A percentile compares a stretch with the other conserved stretches of the same genome.
Evolutionary conservation across 805 yeast genomes (phyloP).

Genomic region (Kodamaea sagamina): DNA sequence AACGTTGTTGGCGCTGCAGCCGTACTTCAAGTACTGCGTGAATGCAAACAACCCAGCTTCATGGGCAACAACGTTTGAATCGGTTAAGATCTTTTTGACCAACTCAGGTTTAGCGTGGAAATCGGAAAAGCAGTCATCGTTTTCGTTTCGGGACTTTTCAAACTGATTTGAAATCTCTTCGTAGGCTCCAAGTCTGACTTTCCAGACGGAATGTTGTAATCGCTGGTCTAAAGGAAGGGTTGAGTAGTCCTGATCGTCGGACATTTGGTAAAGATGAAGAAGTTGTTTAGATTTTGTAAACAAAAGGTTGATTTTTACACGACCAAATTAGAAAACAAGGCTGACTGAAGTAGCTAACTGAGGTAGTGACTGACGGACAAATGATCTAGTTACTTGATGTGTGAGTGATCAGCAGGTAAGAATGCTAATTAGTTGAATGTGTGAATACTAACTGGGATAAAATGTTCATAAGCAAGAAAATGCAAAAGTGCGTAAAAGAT

Average conservation of each 20-base stretch:
- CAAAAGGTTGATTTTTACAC: conserved; percentile 1
- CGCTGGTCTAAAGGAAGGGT: conserved; percentile 66
- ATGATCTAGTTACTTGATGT: too few relatives aligned
- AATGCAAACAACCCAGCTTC: conserved; percentile 72
- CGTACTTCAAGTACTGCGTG: conserved; percentile 54
- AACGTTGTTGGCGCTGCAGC: conserved; percentile 47
- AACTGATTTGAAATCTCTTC: conserved; percentile 60
- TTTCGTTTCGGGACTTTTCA: conserved; percentile 52
- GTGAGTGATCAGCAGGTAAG: too few relatives aligned
- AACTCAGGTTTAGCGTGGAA: conserved; percentile 55
- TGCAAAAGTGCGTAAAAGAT: too few relatives aligned
- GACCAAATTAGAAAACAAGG: not conserved
- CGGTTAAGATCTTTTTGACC: conserved; percentile 63
- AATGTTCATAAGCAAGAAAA: too few relatives aligned
- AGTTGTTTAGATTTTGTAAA: conserved; percentile 6
- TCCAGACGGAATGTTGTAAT: conserved; percentile 61
- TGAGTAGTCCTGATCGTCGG: conserved; percentile 59
- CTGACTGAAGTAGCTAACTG: too few relatives aligned
- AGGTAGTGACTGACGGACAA: too few relatives aligned
- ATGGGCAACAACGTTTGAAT: conserved; percentile 88
- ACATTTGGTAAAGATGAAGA: conserved; percentile 18
- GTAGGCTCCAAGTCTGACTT: conserved; percentile 79
- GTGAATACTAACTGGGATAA: too few relatives aligned
- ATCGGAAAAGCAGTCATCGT: conserved; percentile 55
- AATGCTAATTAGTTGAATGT: too few relatives aligned